Evolutionary conservation across 805 yeast species (phyloP).

Genomic region (Ogataea minuta): DNA sequence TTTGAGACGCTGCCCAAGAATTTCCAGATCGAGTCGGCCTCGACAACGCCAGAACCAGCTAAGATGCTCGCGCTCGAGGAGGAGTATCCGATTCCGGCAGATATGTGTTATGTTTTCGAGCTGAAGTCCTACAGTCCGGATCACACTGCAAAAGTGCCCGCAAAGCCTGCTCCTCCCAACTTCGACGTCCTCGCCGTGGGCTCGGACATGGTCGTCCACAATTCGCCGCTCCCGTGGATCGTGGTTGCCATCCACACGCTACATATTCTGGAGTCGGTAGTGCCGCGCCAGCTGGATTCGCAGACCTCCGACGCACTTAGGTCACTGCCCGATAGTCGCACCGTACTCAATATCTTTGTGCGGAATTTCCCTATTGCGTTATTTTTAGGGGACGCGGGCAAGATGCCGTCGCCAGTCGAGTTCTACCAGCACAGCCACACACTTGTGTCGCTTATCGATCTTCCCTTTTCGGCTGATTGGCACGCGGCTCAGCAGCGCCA

Average conservation of each 20-base stretch:
- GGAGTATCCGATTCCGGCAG: slow-evolving; percentile 26
- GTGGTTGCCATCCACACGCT: slow-evolving; percentile 11
- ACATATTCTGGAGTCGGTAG: slow-evolving; percentile 5
- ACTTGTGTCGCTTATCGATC: slow-evolving; percentile 10
- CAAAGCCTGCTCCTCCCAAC: background rate
- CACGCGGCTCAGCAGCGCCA: slow-evolving; percentile 9
- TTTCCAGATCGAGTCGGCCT: slow-evolving; percentile 25
- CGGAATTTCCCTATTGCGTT: slow-evolving; percentile 41
- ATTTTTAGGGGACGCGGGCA: slow-evolving; percentile 34
- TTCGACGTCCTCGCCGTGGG: slow-evolving; percentile 2
- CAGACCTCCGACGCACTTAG: slow-evolving; percentile 2
- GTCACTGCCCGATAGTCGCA: slow-evolving; percentile 9
- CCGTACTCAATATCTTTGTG: slow-evolving; percentile 29
- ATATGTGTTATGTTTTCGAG: slow-evolving; percentile 29
- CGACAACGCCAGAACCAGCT: slow-evolving; percentile 10
- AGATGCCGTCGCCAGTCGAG: slow-evolving; percentile 43
- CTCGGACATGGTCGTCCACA: background rate
- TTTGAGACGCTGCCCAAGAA: slow-evolving; percentile 28
- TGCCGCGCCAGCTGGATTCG: slow-evolving; percentile 1
- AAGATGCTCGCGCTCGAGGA: slow-evolving; percentile 10
- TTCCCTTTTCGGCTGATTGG: slow-evolving; percentile 5
- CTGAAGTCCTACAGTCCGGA: slow-evolving; percentile 24
- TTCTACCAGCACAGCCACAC: slow-evolving; percentile 31
- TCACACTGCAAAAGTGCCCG: background rate
- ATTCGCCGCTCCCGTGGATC: slow-evolving; percentile 14